Evolutionary conservation across 495 filamentous ascomycete genomes (phyloP).

Genomic region (Staphylotrichum longicolle): DNA sequence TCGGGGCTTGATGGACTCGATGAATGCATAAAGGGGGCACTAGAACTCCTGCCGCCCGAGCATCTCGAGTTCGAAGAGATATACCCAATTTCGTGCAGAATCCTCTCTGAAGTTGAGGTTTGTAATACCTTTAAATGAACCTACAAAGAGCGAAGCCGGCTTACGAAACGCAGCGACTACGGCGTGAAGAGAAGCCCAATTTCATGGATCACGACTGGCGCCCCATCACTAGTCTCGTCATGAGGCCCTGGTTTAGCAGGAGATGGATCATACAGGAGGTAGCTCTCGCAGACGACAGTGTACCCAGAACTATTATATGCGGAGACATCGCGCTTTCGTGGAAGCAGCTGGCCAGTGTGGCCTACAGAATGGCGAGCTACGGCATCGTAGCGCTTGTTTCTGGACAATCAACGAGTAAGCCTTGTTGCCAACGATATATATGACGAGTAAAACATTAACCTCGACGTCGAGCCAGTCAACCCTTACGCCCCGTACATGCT

Average conservation of each 20-base stretch:
- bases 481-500: constrained; percentile 6
- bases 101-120: not conserved
- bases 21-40: constrained; percentile 15
- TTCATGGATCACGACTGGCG: constrained; percentile 26
- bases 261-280: constrained; percentile 35
- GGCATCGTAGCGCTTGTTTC: constrained; percentile 15
- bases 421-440: too few species aligned
- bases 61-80: not conserved
- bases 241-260: constrained; percentile 29
- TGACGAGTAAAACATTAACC: too few species aligned
- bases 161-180: constrained; percentile 4
- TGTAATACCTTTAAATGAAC: not conserved
- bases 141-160: not conserved
- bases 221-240: constrained; percentile 21
- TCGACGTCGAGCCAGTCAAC: not conserved
- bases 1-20: constrained; percentile 14
- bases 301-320: constrained; percentile 18
- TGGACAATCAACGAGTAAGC: constrained; percentile 13
- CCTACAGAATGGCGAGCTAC: constrained; percentile 20
- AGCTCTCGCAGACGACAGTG: constrained; percentile 17
- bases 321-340: constrained; percentile 26
- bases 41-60: constrained; percentile 17
- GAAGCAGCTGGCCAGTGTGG: constrained; percentile 24
- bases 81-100: not conserved
- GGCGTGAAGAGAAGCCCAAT: constrained; percentile 19